Evolutionary conservation across 2,329 filamentous ascomycete species (phyloP).

Genomic region (Arthroderma sp.): DNA sequence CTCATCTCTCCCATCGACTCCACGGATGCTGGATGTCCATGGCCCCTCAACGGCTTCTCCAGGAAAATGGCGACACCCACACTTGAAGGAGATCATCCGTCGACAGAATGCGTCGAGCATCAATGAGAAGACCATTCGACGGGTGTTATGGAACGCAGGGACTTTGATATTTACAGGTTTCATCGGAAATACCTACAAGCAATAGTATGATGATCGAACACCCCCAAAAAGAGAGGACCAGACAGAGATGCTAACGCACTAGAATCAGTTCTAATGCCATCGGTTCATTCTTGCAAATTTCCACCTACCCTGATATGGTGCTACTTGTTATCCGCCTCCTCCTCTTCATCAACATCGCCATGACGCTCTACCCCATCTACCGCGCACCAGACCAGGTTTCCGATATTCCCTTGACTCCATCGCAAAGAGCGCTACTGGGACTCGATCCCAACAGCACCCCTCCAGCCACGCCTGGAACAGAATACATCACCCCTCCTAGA

Average conservation of each 20-base stretch:
- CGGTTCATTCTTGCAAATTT: conserved; percentile 24
- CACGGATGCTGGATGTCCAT: conserved; percentile 23
- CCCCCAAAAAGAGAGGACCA: background rate
- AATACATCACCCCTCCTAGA: conserved; percentile 74
- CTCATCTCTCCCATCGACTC: conserved; percentile 32
- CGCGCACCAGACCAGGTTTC: conserved; percentile 62
- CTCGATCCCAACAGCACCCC: conserved; percentile 57
- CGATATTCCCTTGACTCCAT: conserved; percentile 85
- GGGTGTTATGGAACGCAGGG: conserved; percentile 55
- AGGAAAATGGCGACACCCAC: conserved; percentile 84
- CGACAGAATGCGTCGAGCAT: conserved; percentile 71
- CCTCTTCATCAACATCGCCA: conserved; percentile 56
- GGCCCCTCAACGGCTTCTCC: conserved; percentile 32
- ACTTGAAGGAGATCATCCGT: conserved; percentile 71
- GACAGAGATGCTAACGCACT: conserved; percentile 14
- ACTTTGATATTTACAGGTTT: conserved; percentile 42
- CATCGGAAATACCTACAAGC: conserved; percentile 29
- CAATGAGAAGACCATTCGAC: conserved; percentile 60
- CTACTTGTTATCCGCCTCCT: conserved; percentile 49
- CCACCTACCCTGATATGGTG: conserved; percentile 34
- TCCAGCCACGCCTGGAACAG: conserved; percentile 53
- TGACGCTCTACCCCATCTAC: conserved; percentile 61
- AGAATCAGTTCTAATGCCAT: conserved; percentile 26
- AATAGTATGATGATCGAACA: conserved; percentile 22
- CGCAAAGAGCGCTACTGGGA: conserved; percentile 73